Evolutionary conservation across 768 basidiomycete genomes (phyloP).

Genomic region (Suillus occidentalis): DNA sequence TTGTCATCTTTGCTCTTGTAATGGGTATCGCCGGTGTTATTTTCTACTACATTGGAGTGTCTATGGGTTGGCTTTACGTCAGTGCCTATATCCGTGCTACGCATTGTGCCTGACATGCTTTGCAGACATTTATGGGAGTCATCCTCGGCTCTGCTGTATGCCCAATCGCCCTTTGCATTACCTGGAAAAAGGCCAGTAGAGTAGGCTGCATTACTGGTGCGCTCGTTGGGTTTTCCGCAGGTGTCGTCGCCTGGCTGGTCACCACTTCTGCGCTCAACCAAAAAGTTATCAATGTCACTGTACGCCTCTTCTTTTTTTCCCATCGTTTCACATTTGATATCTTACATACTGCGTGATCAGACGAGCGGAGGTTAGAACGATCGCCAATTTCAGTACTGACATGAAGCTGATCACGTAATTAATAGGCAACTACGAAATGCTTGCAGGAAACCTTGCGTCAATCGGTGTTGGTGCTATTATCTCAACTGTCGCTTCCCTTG

Average conservation of each 20-base stretch:
- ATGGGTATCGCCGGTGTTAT: slow-evolving; percentile 84
- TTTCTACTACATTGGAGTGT: slow-evolving; percentile 89
- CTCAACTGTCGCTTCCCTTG: slow-evolving; percentile 58
- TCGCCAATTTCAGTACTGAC: slow-evolving; percentile 13
- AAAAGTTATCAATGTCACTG: slow-evolving; percentile 68
- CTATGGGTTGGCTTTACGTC: slow-evolving; percentile 93
- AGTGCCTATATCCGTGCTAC: slow-evolving; percentile 26
- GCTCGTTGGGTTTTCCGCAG: slow-evolving; percentile 64
- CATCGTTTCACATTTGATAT: not conserved
- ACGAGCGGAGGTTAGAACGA: slow-evolving; percentile 51
- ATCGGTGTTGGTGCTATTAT: slow-evolving; percentile 82
- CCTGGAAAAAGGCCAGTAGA: slow-evolving; percentile 85
- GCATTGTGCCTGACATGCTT: not conserved
- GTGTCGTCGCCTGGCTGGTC: slow-evolving; percentile 83
- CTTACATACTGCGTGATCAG: slow-evolving; percentile 25
- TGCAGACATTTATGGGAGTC: slow-evolving; percentile 86
- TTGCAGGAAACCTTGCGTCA: slow-evolving; percentile 86
- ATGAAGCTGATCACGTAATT: not conserved
- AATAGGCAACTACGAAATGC: slow-evolving; percentile 63
- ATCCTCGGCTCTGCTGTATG: slow-evolving; percentile 83
- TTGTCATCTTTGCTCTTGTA: slow-evolving; percentile 67
- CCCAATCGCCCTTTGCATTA: slow-evolving; percentile 82
- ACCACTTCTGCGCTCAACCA: slow-evolving; percentile 71
- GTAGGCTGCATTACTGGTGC: slow-evolving; percentile 80
- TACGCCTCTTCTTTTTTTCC: slow-evolving; percentile 31